Evolutionary conservation across 805 yeast genomes (phyloP).

Genomic region (Metschnikowia koreensis): DNA sequence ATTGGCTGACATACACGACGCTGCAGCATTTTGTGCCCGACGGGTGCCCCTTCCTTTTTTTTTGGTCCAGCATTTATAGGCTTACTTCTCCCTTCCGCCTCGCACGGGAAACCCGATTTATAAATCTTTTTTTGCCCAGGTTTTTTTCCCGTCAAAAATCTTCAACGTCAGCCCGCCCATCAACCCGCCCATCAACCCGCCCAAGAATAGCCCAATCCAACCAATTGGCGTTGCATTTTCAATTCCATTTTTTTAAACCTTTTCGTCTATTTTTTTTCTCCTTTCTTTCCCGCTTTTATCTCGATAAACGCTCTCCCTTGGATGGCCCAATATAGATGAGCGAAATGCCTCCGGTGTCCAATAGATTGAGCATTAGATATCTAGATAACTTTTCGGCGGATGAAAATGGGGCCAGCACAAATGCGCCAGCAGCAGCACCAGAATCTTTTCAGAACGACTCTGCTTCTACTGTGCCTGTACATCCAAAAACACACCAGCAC

Average conservation of each 20-base stretch:
- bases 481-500: conserved; percentile 6
- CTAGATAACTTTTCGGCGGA: conserved; percentile 12
- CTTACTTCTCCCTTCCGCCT: neutral
- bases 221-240: too few relatives aligned
- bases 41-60: conserved; percentile 4
- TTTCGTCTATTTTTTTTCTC: too few relatives aligned
- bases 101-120: too few relatives aligned
- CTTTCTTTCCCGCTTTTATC: neutral
- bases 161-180: neutral
- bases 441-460: conserved; percentile 4
- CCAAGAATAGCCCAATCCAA: too few relatives aligned
- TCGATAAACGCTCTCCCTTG: conserved; percentile 1
- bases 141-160: neutral
- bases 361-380: conserved; percentile 14
- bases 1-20: conserved; percentile 8
- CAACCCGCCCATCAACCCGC: neutral
- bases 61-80: conserved; percentile 5
- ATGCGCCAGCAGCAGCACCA: conserved; percentile 1
- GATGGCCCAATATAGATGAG: conserved; percentile 3
- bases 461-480: neutral
- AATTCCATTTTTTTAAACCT: too few relatives aligned
- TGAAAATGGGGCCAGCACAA: conserved; percentile 1
- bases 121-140: neutral
- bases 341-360: conserved; percentile 12
- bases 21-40: neutral